Conservation (phyloP, 192 early-diverging fungal species). For the Coemansia sp. region DNA sequence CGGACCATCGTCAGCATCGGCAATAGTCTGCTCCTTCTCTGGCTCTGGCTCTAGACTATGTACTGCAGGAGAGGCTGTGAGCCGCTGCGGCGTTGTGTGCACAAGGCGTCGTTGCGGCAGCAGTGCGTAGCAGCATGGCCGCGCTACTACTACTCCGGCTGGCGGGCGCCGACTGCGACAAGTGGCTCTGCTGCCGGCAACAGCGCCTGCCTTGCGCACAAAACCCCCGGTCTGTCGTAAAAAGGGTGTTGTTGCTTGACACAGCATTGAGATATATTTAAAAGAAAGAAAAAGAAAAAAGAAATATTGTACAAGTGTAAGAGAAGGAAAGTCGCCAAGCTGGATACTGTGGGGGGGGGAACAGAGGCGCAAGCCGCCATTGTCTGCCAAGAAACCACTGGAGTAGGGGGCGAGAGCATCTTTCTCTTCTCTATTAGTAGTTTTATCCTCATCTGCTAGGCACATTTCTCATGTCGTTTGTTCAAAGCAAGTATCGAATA, state of each 20-base stretch:
- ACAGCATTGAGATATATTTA: slow-evolving; percentile 2
- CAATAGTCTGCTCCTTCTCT: neutral
- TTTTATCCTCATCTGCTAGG: neutral
- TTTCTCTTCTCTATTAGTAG: neutral
- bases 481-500: slow-evolving; percentile 34
- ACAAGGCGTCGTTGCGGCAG: neutral
- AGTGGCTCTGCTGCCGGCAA: neutral
- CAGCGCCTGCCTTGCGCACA: neutral
- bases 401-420: neutral
- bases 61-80: neutral
- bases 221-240: neutral
- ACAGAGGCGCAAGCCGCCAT: too few species aligned
- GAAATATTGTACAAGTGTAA: neutral
- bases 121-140: neutral
- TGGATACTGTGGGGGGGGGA: neutral
- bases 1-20: slow-evolving; percentile 6
- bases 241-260: neutral
- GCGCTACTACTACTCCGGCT: neutral
- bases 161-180: neutral
- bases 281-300: slow-evolving; percentile 2
- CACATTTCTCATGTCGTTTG: slow-evolving; percentile 22
- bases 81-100: neutral
- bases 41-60: neutral
- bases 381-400: neutral
- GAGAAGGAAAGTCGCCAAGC: slow-evolving; percentile 5